Conservation (phyloP, 306 rosid species). For the Alnus glutinosa region DNA sequence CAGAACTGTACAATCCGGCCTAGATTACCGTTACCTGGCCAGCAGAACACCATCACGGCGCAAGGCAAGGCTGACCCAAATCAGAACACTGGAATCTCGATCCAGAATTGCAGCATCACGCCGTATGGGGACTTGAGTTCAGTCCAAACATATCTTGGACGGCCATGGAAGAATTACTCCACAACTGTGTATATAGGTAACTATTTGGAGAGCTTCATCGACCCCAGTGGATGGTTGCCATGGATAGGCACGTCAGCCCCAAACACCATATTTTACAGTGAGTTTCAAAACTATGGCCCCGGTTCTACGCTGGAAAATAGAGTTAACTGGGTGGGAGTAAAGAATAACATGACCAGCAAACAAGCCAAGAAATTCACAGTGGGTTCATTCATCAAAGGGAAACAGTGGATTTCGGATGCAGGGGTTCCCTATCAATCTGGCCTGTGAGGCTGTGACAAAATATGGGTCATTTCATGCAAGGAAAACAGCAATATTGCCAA, state of each 20-base stretch:
- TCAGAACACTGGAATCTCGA: slow-evolving; percentile 70
- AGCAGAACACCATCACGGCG: slow-evolving; percentile 75
- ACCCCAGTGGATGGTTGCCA: slow-evolving; percentile 69
- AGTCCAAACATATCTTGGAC: slow-evolving; percentile 65
- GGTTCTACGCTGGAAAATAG: slow-evolving; percentile 62
- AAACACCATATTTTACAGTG: slow-evolving; percentile 67
- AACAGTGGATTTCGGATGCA: slow-evolving; percentile 50
- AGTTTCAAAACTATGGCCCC: slow-evolving; percentile 60
- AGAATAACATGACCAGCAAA: slow-evolving; percentile 29
- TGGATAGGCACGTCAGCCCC: slow-evolving; percentile 77
- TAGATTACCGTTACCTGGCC: slow-evolving; percentile 53
- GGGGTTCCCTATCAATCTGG: slow-evolving; percentile 41
- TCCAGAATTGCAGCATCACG: slow-evolving; percentile 52
- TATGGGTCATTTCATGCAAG: not conserved
- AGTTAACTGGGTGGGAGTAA: slow-evolving; percentile 78
- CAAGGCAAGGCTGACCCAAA: slow-evolving; percentile 83
- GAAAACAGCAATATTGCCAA: not conserved
- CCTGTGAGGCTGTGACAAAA: slow-evolving; percentile 28
- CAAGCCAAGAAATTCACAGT: slow-evolving; percentile 54
- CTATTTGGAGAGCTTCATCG: slow-evolving; percentile 39
- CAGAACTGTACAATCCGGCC: slow-evolving; percentile 68
- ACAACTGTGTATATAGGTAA: slow-evolving; percentile 63
- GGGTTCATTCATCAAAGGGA: slow-evolving; percentile 51
- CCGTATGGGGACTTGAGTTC: slow-evolving; percentile 56
- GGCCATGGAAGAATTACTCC: slow-evolving; percentile 92